These are phyloP conservation scores for Mortierella sp. DNA, from an alignment of 371 early-diverging fungal genomes.

Conservation along the genomic window DNA sequence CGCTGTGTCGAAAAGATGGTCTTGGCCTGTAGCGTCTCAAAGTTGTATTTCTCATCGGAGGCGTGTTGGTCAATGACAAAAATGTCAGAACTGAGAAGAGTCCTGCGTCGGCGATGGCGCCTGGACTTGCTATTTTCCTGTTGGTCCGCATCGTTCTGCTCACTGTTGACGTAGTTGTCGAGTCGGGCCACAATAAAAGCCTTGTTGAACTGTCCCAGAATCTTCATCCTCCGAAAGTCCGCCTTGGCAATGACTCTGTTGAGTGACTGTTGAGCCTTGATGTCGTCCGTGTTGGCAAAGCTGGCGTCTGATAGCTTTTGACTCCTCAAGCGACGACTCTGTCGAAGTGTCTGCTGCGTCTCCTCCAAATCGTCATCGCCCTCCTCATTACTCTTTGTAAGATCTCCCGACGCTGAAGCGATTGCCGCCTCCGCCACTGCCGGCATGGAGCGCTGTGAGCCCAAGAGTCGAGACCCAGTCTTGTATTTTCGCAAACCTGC, in stretches of 20 bases:
- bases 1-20: conserved; percentile 79
- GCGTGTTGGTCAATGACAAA: conserved; percentile 99
- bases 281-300: conserved; percentile 63
- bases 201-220: conserved; percentile 98
- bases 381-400: neutral
- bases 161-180: conserved; percentile 45
- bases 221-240: conserved; percentile 88
- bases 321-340: conserved; percentile 22
- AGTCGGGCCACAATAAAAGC: conserved; percentile 95
- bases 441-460: neutral
- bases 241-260: conserved; percentile 78
- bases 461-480: neutral
- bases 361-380: neutral
- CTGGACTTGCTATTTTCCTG: neutral
- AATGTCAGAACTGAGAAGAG: conserved; percentile 68
- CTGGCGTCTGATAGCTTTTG: conserved; percentile 55
- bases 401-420: neutral
- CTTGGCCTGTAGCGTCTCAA: conserved; percentile 82
- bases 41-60: conserved; percentile 98
- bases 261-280: conserved; percentile 66
- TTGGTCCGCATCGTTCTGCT: neutral
- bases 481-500: neutral
- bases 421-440: neutral
- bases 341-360: neutral
- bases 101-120: neutral